Evolutionary conservation across 176 grass and related monocot species (phyloP).

Genomic region (Cenchrus fungigraminus): DNA sequence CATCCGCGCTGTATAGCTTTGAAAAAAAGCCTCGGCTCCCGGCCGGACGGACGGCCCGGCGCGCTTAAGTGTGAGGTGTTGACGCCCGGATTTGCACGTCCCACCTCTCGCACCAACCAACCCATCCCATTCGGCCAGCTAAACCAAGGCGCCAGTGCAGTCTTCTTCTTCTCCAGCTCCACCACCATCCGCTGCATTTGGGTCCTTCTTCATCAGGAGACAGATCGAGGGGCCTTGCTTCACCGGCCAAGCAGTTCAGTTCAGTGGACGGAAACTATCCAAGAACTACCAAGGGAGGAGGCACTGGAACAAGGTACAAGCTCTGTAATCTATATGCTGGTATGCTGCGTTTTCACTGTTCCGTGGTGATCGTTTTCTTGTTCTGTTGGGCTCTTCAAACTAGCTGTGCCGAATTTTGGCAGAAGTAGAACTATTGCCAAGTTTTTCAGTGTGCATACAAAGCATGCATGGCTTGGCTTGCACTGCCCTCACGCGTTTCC

Average conservation of each 20-base stretch:
- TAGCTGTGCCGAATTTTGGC: not conserved
- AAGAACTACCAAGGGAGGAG: not conserved
- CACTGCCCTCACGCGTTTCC: too few relatives aligned
- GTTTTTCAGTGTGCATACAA: not conserved
- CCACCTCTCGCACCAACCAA: slow-evolving; percentile 14
- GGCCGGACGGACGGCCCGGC: not conserved
- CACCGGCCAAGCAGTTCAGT: not conserved
- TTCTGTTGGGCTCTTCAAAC: not conserved
- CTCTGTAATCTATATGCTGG: not conserved
- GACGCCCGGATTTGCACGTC: not conserved
- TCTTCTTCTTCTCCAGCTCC: not conserved
- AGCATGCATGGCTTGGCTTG: too few relatives aligned
- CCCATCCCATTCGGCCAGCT: not conserved
- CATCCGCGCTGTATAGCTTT: slow-evolving; percentile 29
- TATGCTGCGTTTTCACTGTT: not conserved
- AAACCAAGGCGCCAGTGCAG: not conserved
- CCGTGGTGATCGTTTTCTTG: not conserved
- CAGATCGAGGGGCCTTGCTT: not conserved
- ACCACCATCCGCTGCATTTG: not conserved
- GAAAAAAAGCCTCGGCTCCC: not conserved
- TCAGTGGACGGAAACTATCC: not conserved
- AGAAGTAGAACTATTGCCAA: not conserved
- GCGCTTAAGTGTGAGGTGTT: not conserved
- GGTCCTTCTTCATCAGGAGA: not conserved
- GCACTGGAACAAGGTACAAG: slow-evolving; percentile 14